phyloP scores from a whole-genome alignment of 345 rosid species.

The Nasturtium officinale region DNA sequence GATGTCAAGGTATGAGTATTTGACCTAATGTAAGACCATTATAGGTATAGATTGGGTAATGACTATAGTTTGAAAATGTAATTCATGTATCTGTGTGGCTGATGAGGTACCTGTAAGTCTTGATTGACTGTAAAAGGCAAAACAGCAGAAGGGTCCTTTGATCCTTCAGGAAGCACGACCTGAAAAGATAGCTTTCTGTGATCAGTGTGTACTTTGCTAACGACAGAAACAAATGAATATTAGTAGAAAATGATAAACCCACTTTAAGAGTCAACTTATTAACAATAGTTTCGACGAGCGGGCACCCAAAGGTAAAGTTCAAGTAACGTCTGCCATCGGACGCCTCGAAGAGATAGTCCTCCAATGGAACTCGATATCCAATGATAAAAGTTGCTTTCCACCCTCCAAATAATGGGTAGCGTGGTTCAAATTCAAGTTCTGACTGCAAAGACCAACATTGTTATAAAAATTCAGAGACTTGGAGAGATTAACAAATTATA shows the following conservation, averaged over 20 bases:
- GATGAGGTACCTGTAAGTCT: slow-evolving; percentile 61
- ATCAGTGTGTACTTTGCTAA: slow-evolving; percentile 17
- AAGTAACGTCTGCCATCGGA: slow-evolving; percentile 88
- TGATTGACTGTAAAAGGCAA: slow-evolving; percentile 86
- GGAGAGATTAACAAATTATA: background rate
- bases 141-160: slow-evolving; percentile 80
- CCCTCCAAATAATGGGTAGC: slow-evolving; percentile 97
- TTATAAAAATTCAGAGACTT: background rate
- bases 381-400: slow-evolving; percentile 95
- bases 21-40: slow-evolving; percentile 54
- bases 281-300: slow-evolving; percentile 79
- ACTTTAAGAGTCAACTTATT: slow-evolving; percentile 91
- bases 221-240: background rate
- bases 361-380: slow-evolving; percentile 87
- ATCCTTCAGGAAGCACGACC: slow-evolving; percentile 98
- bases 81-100: slow-evolving; percentile 1
- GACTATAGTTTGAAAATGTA: background rate
- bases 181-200: slow-evolving; percentile 47
- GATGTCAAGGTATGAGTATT: slow-evolving; percentile 94
- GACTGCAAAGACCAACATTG: slow-evolving; percentile 58
- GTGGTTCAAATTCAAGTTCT: slow-evolving; percentile 94
- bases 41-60: background rate
- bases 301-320: slow-evolving; percentile 96
- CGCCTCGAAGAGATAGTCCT: slow-evolving; percentile 89
- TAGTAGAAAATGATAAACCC: slow-evolving; percentile 37